A percentile compares a stretch with the other conserved stretches of the same genome.
Evolutionary conservation across 2,329 filamentous ascomycete species (phyloP).

Genomic region (Cladosporium halotolerans): DNA sequence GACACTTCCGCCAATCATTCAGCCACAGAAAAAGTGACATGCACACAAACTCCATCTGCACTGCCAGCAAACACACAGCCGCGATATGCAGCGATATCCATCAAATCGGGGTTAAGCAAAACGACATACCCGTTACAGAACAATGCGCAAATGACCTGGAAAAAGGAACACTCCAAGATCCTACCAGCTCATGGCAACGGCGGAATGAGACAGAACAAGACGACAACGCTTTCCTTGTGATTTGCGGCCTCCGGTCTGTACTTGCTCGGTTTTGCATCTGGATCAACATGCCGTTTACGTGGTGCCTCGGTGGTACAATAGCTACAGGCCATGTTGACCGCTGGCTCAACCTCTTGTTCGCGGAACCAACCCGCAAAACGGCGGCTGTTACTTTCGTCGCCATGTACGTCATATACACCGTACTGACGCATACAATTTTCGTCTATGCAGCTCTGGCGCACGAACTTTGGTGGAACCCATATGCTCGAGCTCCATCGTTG

Average conservation of each 20-base stretch:
- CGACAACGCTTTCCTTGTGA: background rate
- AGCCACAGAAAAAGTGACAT: background rate
- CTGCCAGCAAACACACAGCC: background rate
- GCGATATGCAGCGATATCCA: background rate
- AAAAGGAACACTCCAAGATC: background rate
- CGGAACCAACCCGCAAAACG: background rate
- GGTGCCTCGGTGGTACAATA: slow-evolving; percentile 1
- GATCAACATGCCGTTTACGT: slow-evolving; percentile 4
- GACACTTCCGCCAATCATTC: background rate
- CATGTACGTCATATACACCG: background rate
- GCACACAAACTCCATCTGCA: background rate
- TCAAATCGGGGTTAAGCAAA: background rate
- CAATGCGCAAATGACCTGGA: background rate
- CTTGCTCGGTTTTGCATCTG: slow-evolving; percentile 6
- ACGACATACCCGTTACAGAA: background rate
- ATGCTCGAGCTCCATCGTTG: slow-evolving; percentile 5
- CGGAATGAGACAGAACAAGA: background rate
- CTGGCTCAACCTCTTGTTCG: background rate
- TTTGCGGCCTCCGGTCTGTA: background rate
- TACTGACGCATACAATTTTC: background rate
- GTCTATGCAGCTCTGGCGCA: background rate
- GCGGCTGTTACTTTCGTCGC: background rate
- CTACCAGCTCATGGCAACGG: background rate
- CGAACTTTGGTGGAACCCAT: slow-evolving; percentile 8
- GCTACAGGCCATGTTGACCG: background rate